Conservation (phyloP, 2,329 filamentous ascomycete genomes). For the Endothia cerciana region DNA sequence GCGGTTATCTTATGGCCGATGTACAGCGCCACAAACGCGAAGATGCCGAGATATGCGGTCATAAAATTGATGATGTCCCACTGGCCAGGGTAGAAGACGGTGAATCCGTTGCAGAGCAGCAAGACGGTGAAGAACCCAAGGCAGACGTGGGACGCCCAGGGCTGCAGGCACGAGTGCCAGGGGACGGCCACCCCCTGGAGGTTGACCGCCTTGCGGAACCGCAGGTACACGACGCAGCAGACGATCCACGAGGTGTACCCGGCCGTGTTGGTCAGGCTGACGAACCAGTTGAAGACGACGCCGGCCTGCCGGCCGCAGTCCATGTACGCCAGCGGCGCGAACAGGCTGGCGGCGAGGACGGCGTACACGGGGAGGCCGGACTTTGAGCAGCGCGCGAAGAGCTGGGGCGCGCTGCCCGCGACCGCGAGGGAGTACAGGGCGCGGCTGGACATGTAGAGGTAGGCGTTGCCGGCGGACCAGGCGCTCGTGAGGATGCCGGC, state of each 20-base stretch:
- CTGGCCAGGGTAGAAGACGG: constrained; percentile 62
- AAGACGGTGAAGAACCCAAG: constrained; percentile 39
- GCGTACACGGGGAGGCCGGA: constrained; percentile 46
- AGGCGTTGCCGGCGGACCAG: constrained; percentile 41
- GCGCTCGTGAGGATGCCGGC: constrained; percentile 59
- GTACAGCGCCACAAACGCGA: constrained; percentile 62
- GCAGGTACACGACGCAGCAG: constrained; percentile 59
- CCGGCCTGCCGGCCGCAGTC: constrained; percentile 61
- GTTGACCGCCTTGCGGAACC: constrained; percentile 56
- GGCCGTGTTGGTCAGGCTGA: constrained; percentile 56
- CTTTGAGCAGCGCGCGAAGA: constrained; percentile 51
- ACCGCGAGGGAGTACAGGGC: constrained; percentile 52
- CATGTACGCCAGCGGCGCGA: constrained; percentile 68
- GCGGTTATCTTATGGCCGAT: constrained; percentile 47
- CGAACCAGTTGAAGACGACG: constrained; percentile 65
- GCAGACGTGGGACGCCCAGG: constrained; percentile 58
- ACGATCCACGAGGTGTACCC: constrained; percentile 59
- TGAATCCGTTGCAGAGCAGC: constrained; percentile 65
- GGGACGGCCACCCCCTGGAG: constrained; percentile 45
- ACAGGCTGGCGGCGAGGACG: constrained; percentile 52
- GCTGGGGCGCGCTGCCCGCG: constrained; percentile 49
- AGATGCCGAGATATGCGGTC: constrained; percentile 68
- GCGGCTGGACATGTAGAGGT: constrained; percentile 40
- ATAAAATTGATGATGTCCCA: constrained; percentile 62
- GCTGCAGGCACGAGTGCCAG: constrained; percentile 49